A percentile compares a stretch with the other conserved stretches of the same genome.
Conservation (phyloP, 495 filamentous ascomycete genomes). For the Friedmanniomyces simplex region DNA sequence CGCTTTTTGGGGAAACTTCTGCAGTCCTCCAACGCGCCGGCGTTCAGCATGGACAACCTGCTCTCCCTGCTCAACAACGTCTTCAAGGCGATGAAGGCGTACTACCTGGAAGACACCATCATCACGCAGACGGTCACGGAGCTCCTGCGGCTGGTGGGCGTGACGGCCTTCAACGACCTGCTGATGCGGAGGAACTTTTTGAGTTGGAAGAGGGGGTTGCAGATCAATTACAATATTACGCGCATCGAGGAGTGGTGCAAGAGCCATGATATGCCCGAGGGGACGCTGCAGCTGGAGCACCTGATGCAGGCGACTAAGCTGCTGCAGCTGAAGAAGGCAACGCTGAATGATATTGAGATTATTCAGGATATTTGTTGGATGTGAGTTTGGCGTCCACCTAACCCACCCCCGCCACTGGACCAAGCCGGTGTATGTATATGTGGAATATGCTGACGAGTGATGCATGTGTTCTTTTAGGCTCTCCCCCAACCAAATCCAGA, state of each 20-base stretch:
- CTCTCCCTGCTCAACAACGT: slow-evolving; percentile 93
- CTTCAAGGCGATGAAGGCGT: slow-evolving; percentile 96
- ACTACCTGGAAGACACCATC: slow-evolving; percentile 92
- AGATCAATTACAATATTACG: slow-evolving; percentile 99
- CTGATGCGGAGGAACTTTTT: slow-evolving; percentile 97
- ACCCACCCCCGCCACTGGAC: no score
- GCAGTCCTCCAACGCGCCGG: slow-evolving; percentile 73
- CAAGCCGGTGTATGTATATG: no score
- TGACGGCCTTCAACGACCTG: slow-evolving; percentile 97
- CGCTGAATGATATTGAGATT: slow-evolving; percentile 97
- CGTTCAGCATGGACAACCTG: slow-evolving; percentile 98
- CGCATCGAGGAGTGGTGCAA: slow-evolving; percentile 99
- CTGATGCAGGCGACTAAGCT: slow-evolving; percentile 99
- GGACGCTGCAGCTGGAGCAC: slow-evolving; percentile 94
- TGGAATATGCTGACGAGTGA: neutral
- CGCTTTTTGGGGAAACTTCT: slow-evolving; percentile 95
- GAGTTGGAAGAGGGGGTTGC: slow-evolving; percentile 96
- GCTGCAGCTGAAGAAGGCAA: slow-evolving; percentile 97
- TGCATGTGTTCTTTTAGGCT: slow-evolving; percentile 54
- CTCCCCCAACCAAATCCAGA: slow-evolving; percentile 97
- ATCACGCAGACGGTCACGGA: slow-evolving; percentile 92
- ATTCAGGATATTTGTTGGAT: slow-evolving; percentile 99
- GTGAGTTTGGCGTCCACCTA: no score
- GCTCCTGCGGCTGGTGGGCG: slow-evolving; percentile 83
- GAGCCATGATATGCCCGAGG: slow-evolving; percentile 99